Conservation (phyloP, 257 asterid species). For the Solanum paucissectum region DNA sequence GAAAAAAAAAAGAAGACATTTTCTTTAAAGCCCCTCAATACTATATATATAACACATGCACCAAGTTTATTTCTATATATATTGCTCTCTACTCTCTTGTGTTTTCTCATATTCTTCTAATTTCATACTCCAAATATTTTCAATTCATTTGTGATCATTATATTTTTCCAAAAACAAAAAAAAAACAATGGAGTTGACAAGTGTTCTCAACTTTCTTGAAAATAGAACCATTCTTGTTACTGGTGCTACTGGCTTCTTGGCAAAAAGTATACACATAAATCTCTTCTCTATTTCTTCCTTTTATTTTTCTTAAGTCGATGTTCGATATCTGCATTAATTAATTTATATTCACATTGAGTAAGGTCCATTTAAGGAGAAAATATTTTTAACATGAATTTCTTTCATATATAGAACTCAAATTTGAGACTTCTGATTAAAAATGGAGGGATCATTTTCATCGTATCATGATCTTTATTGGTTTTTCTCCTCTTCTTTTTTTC, state of each 20-base stretch:
- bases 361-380: background rate
- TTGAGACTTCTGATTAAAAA: background rate
- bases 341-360: background rate
- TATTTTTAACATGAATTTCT: background rate
- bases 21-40: background rate
- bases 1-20: background rate
- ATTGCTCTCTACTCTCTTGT: background rate
- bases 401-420: background rate
- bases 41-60: background rate
- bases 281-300: background rate
- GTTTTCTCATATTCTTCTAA: background rate
- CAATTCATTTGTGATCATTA: background rate
- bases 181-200: constrained; percentile 44
- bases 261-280: constrained; percentile 42
- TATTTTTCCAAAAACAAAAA: background rate
- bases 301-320: accelerated
- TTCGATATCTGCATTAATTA: background rate
- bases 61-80: background rate
- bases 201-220: constrained; percentile 44
- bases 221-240: constrained; percentile 50
- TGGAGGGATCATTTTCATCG: background rate
- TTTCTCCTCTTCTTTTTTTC: background rate
- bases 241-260: constrained; percentile 86
- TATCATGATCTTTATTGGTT: accelerated
- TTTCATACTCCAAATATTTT: background rate